Conservation (phyloP, 1,284 basidiomycete genomes). For the Cystobasidium sp. region DNA sequence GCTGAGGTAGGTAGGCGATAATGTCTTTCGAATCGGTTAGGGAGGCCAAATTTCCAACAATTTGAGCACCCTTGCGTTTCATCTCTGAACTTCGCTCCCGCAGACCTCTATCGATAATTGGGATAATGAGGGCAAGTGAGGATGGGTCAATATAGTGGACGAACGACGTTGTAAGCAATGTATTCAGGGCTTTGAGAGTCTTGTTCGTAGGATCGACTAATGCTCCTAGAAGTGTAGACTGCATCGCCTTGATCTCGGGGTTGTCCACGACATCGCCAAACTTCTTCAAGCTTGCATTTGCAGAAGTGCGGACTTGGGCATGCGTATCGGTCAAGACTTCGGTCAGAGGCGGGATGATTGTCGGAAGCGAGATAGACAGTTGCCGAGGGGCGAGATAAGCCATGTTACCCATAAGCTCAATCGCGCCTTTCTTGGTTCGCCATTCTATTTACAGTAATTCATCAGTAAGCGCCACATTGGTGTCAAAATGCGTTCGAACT, state of each 20-base stretch:
- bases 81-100: slow-evolving; percentile 89
- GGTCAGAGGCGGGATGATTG: slow-evolving; percentile 93
- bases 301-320: slow-evolving; percentile 89
- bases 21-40: slow-evolving; percentile 95
- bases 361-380: slow-evolving; percentile 90
- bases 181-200: slow-evolving; percentile 79
- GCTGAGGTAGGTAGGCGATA: slow-evolving; percentile 85
- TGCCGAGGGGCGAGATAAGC: slow-evolving; percentile 97
- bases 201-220: slow-evolving; percentile 90
- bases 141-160: slow-evolving; percentile 99
- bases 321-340: slow-evolving; percentile 97
- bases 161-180: slow-evolving; percentile 90
- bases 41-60: slow-evolving; percentile 83
- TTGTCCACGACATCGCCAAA: slow-evolving; percentile 75
- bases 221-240: slow-evolving; percentile 90
- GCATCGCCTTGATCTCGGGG: slow-evolving; percentile 84
- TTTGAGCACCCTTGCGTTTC: slow-evolving; percentile 94
- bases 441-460: slow-evolving; percentile 63
- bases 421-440: slow-evolving; percentile 97
- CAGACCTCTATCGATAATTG: slow-evolving; percentile 92
- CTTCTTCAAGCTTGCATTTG: slow-evolving; percentile 94
- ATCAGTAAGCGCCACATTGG: neutral
- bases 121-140: slow-evolving; percentile 93
- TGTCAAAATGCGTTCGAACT: neutral
- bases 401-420: slow-evolving; percentile 98